Conservation (phyloP, 371 early-diverging fungal genomes). For the Lichtheimia ornata region DNA sequence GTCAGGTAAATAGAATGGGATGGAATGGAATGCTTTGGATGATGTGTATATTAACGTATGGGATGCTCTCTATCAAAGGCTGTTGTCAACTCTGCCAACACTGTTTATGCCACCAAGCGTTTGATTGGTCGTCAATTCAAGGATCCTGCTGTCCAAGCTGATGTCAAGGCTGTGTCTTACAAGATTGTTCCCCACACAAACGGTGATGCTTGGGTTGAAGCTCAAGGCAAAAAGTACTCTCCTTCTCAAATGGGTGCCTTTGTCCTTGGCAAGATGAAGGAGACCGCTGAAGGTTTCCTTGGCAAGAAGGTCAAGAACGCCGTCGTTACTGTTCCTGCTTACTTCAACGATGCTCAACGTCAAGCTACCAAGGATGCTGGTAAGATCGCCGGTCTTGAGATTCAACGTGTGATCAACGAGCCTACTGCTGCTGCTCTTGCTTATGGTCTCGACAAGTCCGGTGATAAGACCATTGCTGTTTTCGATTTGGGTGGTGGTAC, state of each 20-base stretch:
- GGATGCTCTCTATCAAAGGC: constrained; percentile 47
- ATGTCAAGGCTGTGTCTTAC: constrained; percentile 87
- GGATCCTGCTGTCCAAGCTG: constrained; percentile 85
- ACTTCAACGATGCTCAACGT: constrained; percentile 96
- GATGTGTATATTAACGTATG: background rate
- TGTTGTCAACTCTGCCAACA: constrained; percentile 91
- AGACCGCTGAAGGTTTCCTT: constrained; percentile 84
- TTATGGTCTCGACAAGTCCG: constrained; percentile 96
- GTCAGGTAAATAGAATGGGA: constrained; percentile 63
- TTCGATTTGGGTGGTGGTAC: constrained; percentile 99
- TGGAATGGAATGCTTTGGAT: too few species aligned
- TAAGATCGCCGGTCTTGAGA: constrained; percentile 94
- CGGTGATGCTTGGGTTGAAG: constrained; percentile 95
- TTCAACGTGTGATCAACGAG: constrained; percentile 98
- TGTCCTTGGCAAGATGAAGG: constrained; percentile 93
- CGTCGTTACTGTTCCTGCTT: constrained; percentile 90
- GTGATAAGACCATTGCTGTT: constrained; percentile 93
- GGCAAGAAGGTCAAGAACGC: constrained; percentile 88
- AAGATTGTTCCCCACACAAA: constrained; percentile 87
- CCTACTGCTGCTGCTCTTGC: constrained; percentile 99
- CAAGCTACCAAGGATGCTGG: constrained; percentile 99
- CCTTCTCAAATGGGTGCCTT: constrained; percentile 95
- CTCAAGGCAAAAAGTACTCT: constrained; percentile 88
- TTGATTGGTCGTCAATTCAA: constrained; percentile 93
- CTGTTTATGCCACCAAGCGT: constrained; percentile 93